A percentile compares a stretch with the other conserved stretches of the same genome.
These are phyloP conservation scores for Orbilia oligospora DNA, from an alignment of 2,329 filamentous ascomycete genomes.

Conservation along the genomic window DNA sequence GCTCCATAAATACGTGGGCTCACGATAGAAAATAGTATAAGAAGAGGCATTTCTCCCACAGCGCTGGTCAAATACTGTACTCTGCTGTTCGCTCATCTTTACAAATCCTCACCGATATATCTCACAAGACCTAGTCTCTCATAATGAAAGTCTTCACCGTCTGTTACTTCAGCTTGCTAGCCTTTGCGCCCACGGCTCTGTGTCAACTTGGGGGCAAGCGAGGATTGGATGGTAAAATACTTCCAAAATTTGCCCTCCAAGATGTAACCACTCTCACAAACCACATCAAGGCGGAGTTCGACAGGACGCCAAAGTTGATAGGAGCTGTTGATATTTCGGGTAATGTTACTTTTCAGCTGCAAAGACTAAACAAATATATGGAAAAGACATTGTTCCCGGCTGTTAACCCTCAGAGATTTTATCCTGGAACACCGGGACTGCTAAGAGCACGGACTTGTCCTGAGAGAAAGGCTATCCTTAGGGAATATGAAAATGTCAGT, in stretches of 20 bases:
- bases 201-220: neutral
- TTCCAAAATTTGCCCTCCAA: conserved; percentile 17
- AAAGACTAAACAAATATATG: conserved; percentile 17
- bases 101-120: neutral
- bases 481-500: conserved; percentile 37
- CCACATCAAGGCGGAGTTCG: conserved; percentile 6
- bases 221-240: neutral
- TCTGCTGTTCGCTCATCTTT: neutral
- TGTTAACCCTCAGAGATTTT: conserved; percentile 40
- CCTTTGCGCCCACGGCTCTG: neutral
- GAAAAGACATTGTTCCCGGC: neutral
- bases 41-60: neutral
- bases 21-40: neutral
- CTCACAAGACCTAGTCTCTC: neutral
- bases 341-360: conserved; percentile 16
- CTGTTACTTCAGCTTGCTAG: conserved; percentile 2
- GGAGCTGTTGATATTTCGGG: conserved; percentile 10
- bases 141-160: neutral
- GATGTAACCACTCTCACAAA: neutral
- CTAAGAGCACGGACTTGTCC: conserved; percentile 28
- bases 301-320: neutral
- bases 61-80: too few species aligned
- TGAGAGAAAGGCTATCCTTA: conserved; percentile 31
- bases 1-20: too few species aligned
- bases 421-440: neutral